A percentile compares a stretch with the other conserved stretches of the same genome.
Conservation (phyloP, 805 yeast genomes). For the Saccharomyces cerevisiae region DNA sequence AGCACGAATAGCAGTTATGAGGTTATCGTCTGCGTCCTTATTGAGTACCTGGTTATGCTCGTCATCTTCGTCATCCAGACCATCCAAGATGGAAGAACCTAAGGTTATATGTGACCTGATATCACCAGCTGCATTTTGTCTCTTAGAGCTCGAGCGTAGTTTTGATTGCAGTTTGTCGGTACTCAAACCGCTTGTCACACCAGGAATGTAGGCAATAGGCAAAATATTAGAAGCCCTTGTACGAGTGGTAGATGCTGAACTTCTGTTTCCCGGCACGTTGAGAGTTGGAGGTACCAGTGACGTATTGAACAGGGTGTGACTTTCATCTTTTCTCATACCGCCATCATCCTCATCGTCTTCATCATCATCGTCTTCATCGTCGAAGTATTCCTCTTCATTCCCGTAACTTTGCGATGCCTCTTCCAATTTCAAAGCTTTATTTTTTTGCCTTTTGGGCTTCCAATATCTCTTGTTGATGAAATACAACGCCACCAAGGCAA, state of each 20-base stretch:
- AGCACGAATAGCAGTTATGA: conserved; percentile 68
- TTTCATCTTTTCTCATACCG: conserved; percentile 18
- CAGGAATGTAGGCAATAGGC: conserved; percentile 91
- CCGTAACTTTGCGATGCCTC: conserved; percentile 8
- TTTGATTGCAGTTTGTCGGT: conserved; percentile 4
- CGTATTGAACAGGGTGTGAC: conserved; percentile 25
- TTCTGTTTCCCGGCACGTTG: conserved; percentile 17
- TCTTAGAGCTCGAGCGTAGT: background rate
- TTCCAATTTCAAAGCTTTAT: conserved; percentile 17
- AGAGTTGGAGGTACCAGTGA: conserved; percentile 20
- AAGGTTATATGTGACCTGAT: conserved; percentile 31
- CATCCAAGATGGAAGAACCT: conserved; percentile 40
- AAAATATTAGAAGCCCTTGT: conserved; percentile 81
- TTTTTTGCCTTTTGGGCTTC: conserved; percentile 30
- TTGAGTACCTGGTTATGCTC: conserved; percentile 28
- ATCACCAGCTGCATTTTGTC: conserved; percentile 14
- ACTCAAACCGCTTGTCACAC: conserved; percentile 47
- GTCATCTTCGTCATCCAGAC: conserved; percentile 23
- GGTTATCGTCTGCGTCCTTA: conserved; percentile 26
- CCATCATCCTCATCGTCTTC: conserved; percentile 14
- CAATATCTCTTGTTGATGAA: conserved; percentile 37
- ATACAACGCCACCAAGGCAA: conserved; percentile 32
- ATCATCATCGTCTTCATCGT: conserved; percentile 17
- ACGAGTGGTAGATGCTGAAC: conserved; percentile 53
- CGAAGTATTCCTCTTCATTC: conserved; percentile 14